Evolutionary conservation across 108 stramenopile species (phyloP).

Genomic region (Cyclotella distinguenda): DNA sequence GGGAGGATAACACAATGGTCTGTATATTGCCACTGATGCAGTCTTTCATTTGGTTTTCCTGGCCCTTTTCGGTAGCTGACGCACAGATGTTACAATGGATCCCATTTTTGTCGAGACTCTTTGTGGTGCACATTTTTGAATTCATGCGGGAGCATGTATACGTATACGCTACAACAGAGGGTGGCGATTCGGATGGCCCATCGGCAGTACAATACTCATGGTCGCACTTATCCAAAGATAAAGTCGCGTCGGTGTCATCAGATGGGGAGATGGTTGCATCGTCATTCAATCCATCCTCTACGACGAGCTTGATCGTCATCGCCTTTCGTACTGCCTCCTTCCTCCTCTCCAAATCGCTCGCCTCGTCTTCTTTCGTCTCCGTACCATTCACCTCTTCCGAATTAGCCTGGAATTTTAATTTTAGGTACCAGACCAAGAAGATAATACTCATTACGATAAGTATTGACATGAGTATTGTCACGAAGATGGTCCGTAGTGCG

Average conservation of each 20-base stretch:
- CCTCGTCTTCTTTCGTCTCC: background rate
- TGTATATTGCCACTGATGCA: background rate
- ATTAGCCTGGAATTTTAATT: background rate
- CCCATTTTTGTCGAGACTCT: background rate
- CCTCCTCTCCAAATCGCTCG: constrained; percentile 21
- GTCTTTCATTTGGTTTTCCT: background rate
- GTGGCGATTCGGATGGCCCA: background rate
- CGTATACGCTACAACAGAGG: background rate
- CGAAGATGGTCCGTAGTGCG: constrained; percentile 7
- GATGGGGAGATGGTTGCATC: too few relatives aligned
- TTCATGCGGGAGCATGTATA: constrained; percentile 7
- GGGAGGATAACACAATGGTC: background rate
- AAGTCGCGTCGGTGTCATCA: too few relatives aligned
- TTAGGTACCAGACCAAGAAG: constrained; percentile 28
- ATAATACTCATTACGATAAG: constrained; percentile 22
- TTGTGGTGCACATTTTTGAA: constrained; percentile 11
- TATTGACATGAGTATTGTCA: constrained; percentile 19
- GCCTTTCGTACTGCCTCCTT: constrained; percentile 19
- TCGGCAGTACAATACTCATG: background rate
- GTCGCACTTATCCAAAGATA: background rate
- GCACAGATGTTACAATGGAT: background rate
- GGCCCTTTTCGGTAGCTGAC: background rate
- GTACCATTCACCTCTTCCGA: constrained; percentile 16
- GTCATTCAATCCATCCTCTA: constrained; percentile 6
- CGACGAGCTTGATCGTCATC: constrained; percentile 18